Conservation (phyloP, 129 eudicot genomes). For the Flaveria sonorensis region DNA sequence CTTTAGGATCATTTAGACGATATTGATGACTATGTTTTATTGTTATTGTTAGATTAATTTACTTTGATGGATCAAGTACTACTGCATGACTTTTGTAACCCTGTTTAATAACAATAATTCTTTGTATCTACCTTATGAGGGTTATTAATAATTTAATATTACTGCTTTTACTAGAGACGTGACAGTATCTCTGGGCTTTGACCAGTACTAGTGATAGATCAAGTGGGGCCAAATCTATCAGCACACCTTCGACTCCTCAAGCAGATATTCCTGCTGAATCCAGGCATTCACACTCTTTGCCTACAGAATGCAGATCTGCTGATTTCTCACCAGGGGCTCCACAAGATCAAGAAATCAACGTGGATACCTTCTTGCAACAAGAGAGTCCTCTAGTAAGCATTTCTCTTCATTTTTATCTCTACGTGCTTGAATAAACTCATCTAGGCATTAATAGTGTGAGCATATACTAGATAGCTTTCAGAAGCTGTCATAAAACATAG, state of each 20-base stretch:
- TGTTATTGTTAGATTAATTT: not conserved
- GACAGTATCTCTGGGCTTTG: constrained; percentile 68
- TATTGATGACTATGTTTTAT: not conserved
- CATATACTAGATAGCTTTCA: not conserved
- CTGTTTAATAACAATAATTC: not conserved
- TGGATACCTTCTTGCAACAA: constrained; percentile 58
- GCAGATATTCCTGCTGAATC: constrained; percentile 73
- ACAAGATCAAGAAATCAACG: constrained; percentile 58
- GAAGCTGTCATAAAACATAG: too few species aligned
- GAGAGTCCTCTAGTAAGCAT: constrained; percentile 81
- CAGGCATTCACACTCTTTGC: constrained; percentile 69
- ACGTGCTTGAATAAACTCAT: not conserved
- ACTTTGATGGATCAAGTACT: not conserved
- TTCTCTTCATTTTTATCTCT: not conserved
- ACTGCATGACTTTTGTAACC: not conserved
- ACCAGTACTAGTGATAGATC: constrained; percentile 89
- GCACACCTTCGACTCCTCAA: constrained; percentile 92
- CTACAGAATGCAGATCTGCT: constrained; percentile 62
- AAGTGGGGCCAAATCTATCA: constrained; percentile 73
- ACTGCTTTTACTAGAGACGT: constrained; percentile 59
- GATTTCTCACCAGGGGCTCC: constrained; percentile 54
- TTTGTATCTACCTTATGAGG: not conserved
- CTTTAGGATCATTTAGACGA: not conserved
- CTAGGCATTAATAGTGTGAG: not conserved
- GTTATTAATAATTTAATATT: not conserved